Evolutionary conservation across 148 eudicot genomes (phyloP).

Genomic region (Chenopodium suecicum): DNA sequence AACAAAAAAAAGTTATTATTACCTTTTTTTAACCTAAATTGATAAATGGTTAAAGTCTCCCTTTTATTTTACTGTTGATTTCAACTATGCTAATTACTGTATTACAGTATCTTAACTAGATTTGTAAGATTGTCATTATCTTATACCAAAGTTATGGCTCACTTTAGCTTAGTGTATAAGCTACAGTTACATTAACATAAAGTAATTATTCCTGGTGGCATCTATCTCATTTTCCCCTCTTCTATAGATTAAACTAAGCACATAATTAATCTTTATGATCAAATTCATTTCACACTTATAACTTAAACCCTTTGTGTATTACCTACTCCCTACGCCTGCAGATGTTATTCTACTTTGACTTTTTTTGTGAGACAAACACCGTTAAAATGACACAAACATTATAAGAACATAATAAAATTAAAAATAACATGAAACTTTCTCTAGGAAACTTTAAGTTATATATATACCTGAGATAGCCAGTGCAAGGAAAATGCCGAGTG

Average conservation of each 20-base stretch:
- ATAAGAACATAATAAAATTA: too few relatives aligned
- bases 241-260: neutral
- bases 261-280: neutral
- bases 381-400: too few relatives aligned
- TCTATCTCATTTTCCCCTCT: neutral
- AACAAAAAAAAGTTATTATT: too few relatives aligned
- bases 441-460: neutral
- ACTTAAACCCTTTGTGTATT: too few relatives aligned
- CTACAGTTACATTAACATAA: neutral
- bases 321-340: too few relatives aligned
- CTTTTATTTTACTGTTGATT: neutral
- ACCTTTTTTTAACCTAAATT: too few relatives aligned
- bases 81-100: neutral
- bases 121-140: neutral
- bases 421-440: neutral
- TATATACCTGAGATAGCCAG: slow-evolving; percentile 89
- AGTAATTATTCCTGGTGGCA: neutral
- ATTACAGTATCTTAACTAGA: neutral
- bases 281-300: neutral
- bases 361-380: too few relatives aligned
- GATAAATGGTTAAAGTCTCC: neutral
- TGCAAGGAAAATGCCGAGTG: slow-evolving; percentile 92
- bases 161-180: neutral
- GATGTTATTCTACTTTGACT: too few relatives aligned
- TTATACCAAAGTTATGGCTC: neutral